Evolutionary conservation across 805 yeast genomes (phyloP), one percentile per base, ranked within the genome.

Genomic region (Candida saitoana): DNA sequence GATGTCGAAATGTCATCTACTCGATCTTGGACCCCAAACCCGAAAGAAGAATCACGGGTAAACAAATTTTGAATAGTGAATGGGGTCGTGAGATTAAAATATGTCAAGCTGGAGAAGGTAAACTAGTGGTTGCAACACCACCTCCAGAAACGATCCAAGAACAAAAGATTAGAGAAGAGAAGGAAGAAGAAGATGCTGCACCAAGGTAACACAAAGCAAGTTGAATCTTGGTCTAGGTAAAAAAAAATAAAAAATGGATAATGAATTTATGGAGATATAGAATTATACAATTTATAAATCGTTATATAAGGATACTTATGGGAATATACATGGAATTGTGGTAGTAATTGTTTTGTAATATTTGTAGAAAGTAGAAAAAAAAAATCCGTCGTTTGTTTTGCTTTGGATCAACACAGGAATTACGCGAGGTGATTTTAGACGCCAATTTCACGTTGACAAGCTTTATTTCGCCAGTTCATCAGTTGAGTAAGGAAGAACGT

Each of bases 21-120:
- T 87, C 96, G 16, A 85, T 93, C 42, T 69, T 93, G 51, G 98
- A 93, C 58, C 99, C 99, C 1, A 80, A 84, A 25, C 95, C 99
- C 3, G 69, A 75, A 11, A 75, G 97, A 52, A 76, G 98, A 59
- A 85, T 93, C 49, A 90, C 86, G 18, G 95, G 95, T 11, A 79
- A 79, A 52, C 97, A 91, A 63, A 79, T 90, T 19, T 69, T 93
- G 57, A 89, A 85, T 56, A 83, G 93, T 59, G 98, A 93, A 62
- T 91, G 98, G 98, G 96, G 95, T 0, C 71, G 97, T 45, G 95
- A 87, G 58, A 89, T 91, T 48, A 74, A 68, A 44, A 81, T 87
- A 19, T 89, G 96, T 60, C 80, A 76, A 27, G 84, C 86, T 18
- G 90, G 86, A 11, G 80, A 73, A 24, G 65, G 63, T 12, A n/a